These are phyloP conservation scores for Arachis hypogaea DNA, from an alignment of 306 rosid species.

Conservation along the genomic window DNA sequence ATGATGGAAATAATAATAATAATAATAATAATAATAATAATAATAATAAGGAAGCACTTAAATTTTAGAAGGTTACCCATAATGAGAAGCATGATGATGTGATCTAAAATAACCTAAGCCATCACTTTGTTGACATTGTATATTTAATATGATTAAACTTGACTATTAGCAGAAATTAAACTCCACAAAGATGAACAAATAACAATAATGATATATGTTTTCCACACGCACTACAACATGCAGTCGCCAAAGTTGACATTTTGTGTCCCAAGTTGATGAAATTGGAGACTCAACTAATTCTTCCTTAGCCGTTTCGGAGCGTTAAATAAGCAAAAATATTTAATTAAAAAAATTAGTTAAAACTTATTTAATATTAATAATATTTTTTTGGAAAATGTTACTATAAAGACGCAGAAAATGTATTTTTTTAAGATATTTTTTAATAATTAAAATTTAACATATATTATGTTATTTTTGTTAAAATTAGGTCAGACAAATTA, in stretches of 20 bases:
- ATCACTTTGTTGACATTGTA: conserved; percentile 20
- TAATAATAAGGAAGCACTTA: not conserved
- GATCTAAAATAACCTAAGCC: conserved; percentile 7
- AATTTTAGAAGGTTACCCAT: conserved; percentile 24
- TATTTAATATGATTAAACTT: not conserved
- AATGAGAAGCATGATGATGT: conserved; percentile 32
- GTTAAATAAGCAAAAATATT: not conserved
- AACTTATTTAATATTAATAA: too few species aligned
- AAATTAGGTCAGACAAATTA: too few species aligned
- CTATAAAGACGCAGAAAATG: too few species aligned
- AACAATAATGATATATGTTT: not conserved
- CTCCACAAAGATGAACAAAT: not conserved
- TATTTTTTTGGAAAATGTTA: too few species aligned
- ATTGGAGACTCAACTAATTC: not conserved
- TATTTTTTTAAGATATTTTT: too few species aligned
- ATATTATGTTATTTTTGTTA: too few species aligned
- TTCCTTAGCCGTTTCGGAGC: not conserved
- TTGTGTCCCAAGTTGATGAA: not conserved
- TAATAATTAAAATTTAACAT: too few species aligned
- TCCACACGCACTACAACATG: too few species aligned
- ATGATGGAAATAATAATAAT: not conserved
- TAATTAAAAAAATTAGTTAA: too few species aligned
- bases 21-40: too few species aligned
- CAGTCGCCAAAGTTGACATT: conserved; percentile 38
- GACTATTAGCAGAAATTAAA: not conserved